A percentile compares a stretch with the other conserved stretches of the same genome.
Evolutionary conservation across 2,329 filamentous ascomycete species (phyloP).

Genomic region (Dissoconium aciculare): DNA sequence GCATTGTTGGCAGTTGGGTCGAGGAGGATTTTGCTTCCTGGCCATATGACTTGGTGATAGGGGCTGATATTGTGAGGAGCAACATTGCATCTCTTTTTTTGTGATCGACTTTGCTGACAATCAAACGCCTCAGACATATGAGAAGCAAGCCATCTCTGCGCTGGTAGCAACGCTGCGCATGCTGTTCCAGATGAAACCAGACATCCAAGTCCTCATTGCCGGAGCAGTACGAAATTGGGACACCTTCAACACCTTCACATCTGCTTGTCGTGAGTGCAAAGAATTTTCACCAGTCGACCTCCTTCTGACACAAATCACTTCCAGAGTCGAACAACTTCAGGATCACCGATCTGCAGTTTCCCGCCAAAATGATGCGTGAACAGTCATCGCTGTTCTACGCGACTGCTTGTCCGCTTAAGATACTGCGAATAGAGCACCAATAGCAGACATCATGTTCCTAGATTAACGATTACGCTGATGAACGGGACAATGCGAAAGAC

Average conservation of each 20-base stretch:
- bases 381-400: constrained; percentile 25
- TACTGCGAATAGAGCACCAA: constrained; percentile 10
- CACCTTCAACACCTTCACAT: constrained; percentile 51
- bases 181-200: constrained; percentile 43
- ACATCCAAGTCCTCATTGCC: constrained; percentile 48
- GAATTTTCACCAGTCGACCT: no score
- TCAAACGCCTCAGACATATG: constrained; percentile 48
- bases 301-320: neutral
- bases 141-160: constrained; percentile 46
- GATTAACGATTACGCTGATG: no score
- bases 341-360: constrained; percentile 20
- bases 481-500: no score
- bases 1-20: constrained; percentile 44
- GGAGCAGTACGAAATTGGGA: constrained; percentile 55
- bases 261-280: constrained; percentile 41
- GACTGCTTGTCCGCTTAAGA: constrained; percentile 22
- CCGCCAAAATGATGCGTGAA: constrained; percentile 19
- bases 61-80: constrained; percentile 50
- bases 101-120: constrained; percentile 6
- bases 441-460: neutral
- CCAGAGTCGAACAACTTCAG: constrained; percentile 21
- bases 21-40: constrained; percentile 33
- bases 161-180: constrained; percentile 51
- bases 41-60: constrained; percentile 49
- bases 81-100: constrained; percentile 2